A percentile compares a stretch with the other conserved stretches of the same genome.
Conservation (phyloP, 768 basidiomycete genomes). For the Termitomyces sp. region DNA sequence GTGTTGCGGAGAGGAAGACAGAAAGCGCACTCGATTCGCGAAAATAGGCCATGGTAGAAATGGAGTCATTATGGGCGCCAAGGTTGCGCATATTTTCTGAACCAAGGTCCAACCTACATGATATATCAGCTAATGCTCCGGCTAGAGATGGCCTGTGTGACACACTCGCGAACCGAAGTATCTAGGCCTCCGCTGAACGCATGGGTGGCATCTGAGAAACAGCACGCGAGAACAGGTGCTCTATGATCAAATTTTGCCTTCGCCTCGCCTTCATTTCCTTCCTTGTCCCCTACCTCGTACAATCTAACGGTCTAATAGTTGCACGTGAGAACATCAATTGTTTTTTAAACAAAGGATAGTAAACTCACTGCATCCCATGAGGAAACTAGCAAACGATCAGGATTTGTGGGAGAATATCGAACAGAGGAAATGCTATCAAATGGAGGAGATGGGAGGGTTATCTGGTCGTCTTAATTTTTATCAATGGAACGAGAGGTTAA, state of each 20-base stretch:
- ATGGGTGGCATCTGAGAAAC: constrained; percentile 60
- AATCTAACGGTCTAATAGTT: constrained; percentile 29
- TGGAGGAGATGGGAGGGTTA: constrained; percentile 56
- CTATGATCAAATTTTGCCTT: constrained; percentile 85
- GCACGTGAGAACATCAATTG: background rate
- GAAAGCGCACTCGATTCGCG: constrained; percentile 51
- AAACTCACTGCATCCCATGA: constrained; percentile 78
- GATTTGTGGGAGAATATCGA: constrained; percentile 74
- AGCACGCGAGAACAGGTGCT: constrained; percentile 81
- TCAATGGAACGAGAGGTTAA: background rate
- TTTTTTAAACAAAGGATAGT: background rate
- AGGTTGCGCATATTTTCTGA: constrained; percentile 68
- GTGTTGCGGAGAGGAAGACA: background rate
- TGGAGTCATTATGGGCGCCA: constrained; percentile 75
- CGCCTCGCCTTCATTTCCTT: constrained; percentile 56
- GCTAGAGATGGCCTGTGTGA: constrained; percentile 9
- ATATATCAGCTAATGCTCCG: background rate
- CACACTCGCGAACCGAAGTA: constrained; percentile 76
- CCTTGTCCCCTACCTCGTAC: constrained; percentile 53
- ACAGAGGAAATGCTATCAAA: constrained; percentile 83
- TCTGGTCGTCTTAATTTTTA: constrained; percentile 16
- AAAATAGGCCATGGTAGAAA: constrained; percentile 73
- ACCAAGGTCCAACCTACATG: constrained; percentile 64
- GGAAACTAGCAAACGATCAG: constrained; percentile 74
- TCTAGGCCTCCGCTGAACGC: constrained; percentile 88